phyloP scores from a whole-genome alignment of 352 stramenopile species.

The Globisporangium rhizosaccharum region DNA sequence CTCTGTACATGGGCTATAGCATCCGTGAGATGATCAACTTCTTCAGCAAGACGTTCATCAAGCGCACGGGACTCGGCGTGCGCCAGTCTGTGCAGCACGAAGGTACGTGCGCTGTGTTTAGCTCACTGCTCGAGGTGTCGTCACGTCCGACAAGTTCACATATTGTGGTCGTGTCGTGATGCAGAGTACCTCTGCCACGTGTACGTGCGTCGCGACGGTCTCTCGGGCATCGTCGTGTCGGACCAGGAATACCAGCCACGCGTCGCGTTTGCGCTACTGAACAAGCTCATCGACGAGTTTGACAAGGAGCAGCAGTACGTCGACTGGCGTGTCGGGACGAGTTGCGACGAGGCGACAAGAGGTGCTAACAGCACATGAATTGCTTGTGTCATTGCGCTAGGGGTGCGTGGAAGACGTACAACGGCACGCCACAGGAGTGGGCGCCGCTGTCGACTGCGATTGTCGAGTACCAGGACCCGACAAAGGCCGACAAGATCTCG shows the following conservation, averaged over 20 bases:
- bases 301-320: slow-evolving; percentile 58
- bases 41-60: slow-evolving; percentile 98
- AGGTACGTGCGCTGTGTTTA: slow-evolving; percentile 29
- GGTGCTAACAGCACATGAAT: no score
- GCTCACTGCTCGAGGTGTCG: not conserved
- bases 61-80: slow-evolving; percentile 94
- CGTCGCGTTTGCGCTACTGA: slow-evolving; percentile 97
- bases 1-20: slow-evolving; percentile 22
- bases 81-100: slow-evolving; percentile 98
- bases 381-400: slow-evolving; percentile 35
- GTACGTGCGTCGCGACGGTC: slow-evolving; percentile 95
- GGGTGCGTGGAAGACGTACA: slow-evolving; percentile 53
- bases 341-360: not conserved
- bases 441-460: slow-evolving; percentile 90
- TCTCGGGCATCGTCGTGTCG: slow-evolving; percentile 94
- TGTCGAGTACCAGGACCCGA: slow-evolving; percentile 96
- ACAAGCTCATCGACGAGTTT: slow-evolving; percentile 96
- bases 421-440: slow-evolving; percentile 82
- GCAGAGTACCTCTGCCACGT: slow-evolving; percentile 97
- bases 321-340: slow-evolving; percentile 12
- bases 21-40: slow-evolving; percentile 99
- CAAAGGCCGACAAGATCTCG: slow-evolving; percentile 99
- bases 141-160: not conserved
- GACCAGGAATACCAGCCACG: slow-evolving; percentile 98
- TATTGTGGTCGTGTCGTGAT: slow-evolving; percentile 3